Evolutionary conservation across 2,329 filamentous ascomycete species (phyloP), one percentile per base, ranked within the genome.

Genomic region (Conoideocrella luteorostrata): DNA sequence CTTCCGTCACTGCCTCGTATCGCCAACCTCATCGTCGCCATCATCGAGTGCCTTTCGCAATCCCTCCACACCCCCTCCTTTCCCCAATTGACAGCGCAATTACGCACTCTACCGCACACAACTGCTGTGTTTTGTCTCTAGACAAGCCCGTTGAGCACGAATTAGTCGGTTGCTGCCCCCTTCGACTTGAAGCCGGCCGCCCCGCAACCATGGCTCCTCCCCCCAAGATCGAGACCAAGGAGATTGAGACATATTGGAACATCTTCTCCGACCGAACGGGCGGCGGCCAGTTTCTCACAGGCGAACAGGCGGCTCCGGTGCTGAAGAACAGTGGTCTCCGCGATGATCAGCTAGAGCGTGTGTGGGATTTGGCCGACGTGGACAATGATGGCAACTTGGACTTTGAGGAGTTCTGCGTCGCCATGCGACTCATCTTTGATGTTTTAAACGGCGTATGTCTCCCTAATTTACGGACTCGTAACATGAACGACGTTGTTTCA

Each of bases 391-490:
- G 93, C 50, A 94, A 94, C 66, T 75, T 98, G 43, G 93, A 98
- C 68, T 98, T 98, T 71, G 93, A 98, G 70, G 93, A 98, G 74
- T 98, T 98, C 65, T 98, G 93, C 66, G 93, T 98, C 46, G 93
- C 90, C 30, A 98, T 98, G 93, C 81, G 93, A 59, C 72, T 98
- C 59, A 96, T 97, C 57, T 98, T 97, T 65, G 93, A 98, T 64
- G 72, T 97, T 52, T 82, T 98, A 56, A 98, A 98, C 60, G 93
- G 93, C 56, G 88, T 94, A 75, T 44, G 52, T 40, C 11, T 21
- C 18, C 26, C 51, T 30, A 39, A n/a, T 38, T 39, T 41, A 26
- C 18, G 23, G 28, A 34, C n/a, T n/a, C n/a, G n/a, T n/a, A n/a
- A n/a, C n/a, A n/a, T n/a, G n/a, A n/a, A n/a, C n/a, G n/a, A n/a